Conservation (phyloP, 768 basidiomycete genomes). For the Tricholoma hemisulphureum region DNA sequence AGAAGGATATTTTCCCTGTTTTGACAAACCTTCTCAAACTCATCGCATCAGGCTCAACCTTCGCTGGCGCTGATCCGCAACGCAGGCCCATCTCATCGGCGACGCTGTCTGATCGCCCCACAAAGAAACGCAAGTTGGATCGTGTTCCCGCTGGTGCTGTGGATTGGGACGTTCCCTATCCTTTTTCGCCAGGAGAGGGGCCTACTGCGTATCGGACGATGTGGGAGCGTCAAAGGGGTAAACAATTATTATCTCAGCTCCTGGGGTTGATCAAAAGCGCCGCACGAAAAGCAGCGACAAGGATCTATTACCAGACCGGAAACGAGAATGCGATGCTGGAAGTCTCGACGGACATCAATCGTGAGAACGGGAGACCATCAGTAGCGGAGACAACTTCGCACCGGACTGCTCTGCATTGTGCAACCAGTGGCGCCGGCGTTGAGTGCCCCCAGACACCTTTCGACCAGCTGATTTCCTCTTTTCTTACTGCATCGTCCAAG, state of each 20-base stretch:
- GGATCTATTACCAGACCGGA: conserved; percentile 39
- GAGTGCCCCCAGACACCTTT: conserved; percentile 28
- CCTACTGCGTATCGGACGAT: conserved; percentile 59
- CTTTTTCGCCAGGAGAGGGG: conserved; percentile 69
- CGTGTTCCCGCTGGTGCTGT: conserved; percentile 75
- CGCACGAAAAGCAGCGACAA: conserved; percentile 58
- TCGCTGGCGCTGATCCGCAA: conserved; percentile 1
- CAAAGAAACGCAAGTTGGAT: conserved; percentile 63
- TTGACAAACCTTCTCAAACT: conserved; percentile 61
- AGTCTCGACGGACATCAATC: conserved; percentile 25
- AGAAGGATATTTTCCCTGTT: conserved; percentile 67
- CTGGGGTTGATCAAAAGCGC: conserved; percentile 60
- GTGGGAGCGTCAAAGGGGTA: conserved; percentile 66
- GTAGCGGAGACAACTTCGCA: neutral
- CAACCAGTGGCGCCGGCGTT: conserved; percentile 6
- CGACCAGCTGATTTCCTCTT: conserved; percentile 39
- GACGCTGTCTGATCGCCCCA: conserved; percentile 21
- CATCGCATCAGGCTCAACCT: conserved; percentile 38
- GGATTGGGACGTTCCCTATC: conserved; percentile 84
- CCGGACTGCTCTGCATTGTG: conserved; percentile 3
- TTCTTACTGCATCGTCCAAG: conserved; percentile 31
- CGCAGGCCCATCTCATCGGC: conserved; percentile 5
- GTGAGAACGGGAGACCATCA: conserved; percentile 4
- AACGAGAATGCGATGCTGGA: conserved; percentile 11
- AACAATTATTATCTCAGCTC: conserved; percentile 61